phyloP scores from a whole-genome alignment of 148 eudicot genomes.

The Rhododendron williamsianum region DNA sequence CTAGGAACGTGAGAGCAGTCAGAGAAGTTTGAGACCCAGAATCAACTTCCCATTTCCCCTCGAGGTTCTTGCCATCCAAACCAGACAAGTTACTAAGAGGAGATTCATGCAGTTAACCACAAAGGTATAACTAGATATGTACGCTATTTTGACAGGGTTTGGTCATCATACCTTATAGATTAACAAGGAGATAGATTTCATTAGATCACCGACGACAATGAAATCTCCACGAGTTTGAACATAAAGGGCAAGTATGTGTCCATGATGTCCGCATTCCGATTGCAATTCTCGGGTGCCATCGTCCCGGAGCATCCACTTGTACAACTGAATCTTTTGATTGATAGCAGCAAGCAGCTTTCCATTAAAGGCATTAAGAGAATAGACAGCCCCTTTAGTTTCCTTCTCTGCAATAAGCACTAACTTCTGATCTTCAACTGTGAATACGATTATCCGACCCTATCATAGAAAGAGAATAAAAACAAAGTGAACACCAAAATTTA shows the following conservation, averaged over 20 bases:
- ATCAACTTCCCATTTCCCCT: background rate
- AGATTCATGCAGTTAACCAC: background rate
- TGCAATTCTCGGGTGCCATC: slow-evolving; percentile 90
- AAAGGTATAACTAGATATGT: background rate
- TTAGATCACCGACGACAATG: slow-evolving; percentile 92
- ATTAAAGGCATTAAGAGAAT: slow-evolving; percentile 82
- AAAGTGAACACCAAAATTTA: background rate
- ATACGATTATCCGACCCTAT: slow-evolving; percentile 83
- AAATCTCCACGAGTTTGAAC: slow-evolving; percentile 98
- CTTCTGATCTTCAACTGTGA: slow-evolving; percentile 86
- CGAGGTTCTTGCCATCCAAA: background rate
- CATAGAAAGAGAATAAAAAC: background rate
- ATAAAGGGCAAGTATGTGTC: slow-evolving; percentile 93
- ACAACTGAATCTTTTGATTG: slow-evolving; percentile 93
- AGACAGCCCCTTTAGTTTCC: slow-evolving; percentile 96
- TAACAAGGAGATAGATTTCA: slow-evolving; percentile 89
- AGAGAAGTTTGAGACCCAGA: background rate
- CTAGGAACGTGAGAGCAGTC: background rate
- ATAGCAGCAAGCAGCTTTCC: slow-evolving; percentile 95
- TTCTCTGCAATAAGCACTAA: slow-evolving; percentile 87
- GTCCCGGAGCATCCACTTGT: slow-evolving; percentile 95
- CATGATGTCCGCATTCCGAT: slow-evolving; percentile 97
- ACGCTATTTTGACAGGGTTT: background rate
- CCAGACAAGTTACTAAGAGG: background rate
- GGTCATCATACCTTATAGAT: slow-evolving; percentile 65